Base-by-base conservation (phyloP, 106 monocot species). In the Acorus calamus region DNA sequence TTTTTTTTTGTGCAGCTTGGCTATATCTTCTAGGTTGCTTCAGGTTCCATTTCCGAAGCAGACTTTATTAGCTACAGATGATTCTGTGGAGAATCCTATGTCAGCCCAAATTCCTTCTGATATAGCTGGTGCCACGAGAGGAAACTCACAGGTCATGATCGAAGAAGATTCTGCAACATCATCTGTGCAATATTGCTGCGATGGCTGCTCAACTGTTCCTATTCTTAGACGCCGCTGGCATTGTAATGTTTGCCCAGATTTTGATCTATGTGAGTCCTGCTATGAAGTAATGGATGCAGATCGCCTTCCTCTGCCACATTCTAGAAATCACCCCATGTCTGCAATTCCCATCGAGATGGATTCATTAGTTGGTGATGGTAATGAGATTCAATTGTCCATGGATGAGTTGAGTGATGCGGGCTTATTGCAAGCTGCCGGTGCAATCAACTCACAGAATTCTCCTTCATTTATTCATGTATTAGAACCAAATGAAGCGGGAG, bases 171-270 rank as follows among this genome's bases (percentile, higher is more conserved):
- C 87, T 63, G 56, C 74, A 54, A 78, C 85, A 47, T 88, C 92
- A 42, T 92, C 92, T 12, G 98, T 98, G 52, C 98, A 98, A 69
- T 98, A 98, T 62, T 92, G 84, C 52, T 98, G 98, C 75, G 98
- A 98, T 85, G 98, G 98, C n/a, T 98, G 98, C 68, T 98, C 98
- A 61, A 85, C 98, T 52, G 98, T 98, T 63, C 98, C 98, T 75
- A 98, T 98, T 62, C 77, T 92, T 69, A 52, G 98, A 7, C 88
- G 78, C n/a, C 51, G 98, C 59, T 98, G 98, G 98, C 98, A 98
- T 70, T 98, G 98, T 65, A 88, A 79, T 67, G 67, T 98, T 11
- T 98, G 98, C 60, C 98, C 98, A 59, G 98, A 98, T 62, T 98
- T 98, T 74, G 98, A 98, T 68, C 60, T 98, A 57, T 98, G 98